Conservation (phyloP, 2,329 filamentous ascomycete genomes). For the Penicillium crustosum region DNA sequence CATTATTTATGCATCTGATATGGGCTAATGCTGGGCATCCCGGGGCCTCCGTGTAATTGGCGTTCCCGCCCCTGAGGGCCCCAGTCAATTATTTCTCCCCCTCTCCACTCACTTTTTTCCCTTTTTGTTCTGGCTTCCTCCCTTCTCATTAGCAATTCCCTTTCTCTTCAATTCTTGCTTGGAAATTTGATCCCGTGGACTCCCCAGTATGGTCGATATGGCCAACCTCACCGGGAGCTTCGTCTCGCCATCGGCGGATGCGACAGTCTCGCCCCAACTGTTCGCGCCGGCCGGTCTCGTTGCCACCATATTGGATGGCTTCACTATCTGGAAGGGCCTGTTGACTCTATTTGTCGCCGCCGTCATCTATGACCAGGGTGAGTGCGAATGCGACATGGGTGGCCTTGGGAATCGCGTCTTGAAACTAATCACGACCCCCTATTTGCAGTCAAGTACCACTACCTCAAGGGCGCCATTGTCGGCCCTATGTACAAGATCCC, state of each 20-base stretch:
- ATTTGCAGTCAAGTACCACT: conserved; percentile 67
- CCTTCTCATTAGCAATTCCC: conserved; percentile 1
- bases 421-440: conserved; percentile 16
- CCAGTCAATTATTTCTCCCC: conserved; percentile 15
- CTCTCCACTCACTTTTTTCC: conserved; percentile 15
- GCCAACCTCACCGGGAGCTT: conserved; percentile 64
- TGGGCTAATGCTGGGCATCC: background rate
- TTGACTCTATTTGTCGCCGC: conserved; percentile 69
- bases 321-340: conserved; percentile 65
- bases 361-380: conserved; percentile 88
- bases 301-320: conserved; percentile 58
- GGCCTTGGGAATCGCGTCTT: conserved; percentile 1
- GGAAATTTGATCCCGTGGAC: background rate
- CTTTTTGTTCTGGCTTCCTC: conserved; percentile 6
- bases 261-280: conserved; percentile 59
- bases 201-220: conserved; percentile 29
- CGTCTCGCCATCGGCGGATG: conserved; percentile 66
- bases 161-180: background rate
- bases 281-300: conserved; percentile 47
- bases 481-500: conserved; percentile 75
- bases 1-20: conserved; percentile 1
- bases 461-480: conserved; percentile 72
- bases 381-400: conserved; percentile 38
- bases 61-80: conserved; percentile 25
- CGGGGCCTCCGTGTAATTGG: conserved; percentile 17